Evolutionary conservation across 441 rosid genomes (phyloP).

Genomic region (Mallotus japonicus): DNA sequence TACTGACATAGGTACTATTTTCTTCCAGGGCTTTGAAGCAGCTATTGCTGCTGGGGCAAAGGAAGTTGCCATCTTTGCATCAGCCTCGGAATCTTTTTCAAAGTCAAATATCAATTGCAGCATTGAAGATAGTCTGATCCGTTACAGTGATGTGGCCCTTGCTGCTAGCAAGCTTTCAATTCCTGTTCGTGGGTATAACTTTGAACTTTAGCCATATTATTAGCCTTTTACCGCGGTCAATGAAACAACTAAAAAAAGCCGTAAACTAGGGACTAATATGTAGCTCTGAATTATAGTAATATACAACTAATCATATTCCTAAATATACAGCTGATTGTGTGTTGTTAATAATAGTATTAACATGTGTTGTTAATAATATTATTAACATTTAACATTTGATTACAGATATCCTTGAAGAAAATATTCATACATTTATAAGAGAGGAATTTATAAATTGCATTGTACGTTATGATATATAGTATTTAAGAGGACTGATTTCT

Average conservation of each 20-base stretch:
- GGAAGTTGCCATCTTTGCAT: constrained; percentile 91
- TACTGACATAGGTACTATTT: constrained; percentile 12
- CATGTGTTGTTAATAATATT: background rate
- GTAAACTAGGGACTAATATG: too few species aligned
- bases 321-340: too few species aligned
- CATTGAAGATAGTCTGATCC: constrained; percentile 84
- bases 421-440: background rate
- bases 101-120: constrained; percentile 88
- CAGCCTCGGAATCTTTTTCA: constrained; percentile 94
- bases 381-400: background rate
- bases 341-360: too few species aligned
- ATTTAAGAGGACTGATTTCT: background rate
- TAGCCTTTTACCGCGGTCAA: background rate
- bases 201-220: background rate
- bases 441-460: background rate
- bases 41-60: constrained; percentile 93
- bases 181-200: constrained; percentile 83
- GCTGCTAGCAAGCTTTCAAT: constrained; percentile 73
- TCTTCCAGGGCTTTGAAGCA: constrained; percentile 81
- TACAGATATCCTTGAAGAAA: background rate
- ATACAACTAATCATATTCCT: too few species aligned
- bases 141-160: constrained; percentile 61
- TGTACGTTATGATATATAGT: background rate
- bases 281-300: too few species aligned
- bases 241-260: background rate